phyloP scores from a whole-genome alignment of 139 green algal genomes.

The Parachlorella kessleri region DNA sequence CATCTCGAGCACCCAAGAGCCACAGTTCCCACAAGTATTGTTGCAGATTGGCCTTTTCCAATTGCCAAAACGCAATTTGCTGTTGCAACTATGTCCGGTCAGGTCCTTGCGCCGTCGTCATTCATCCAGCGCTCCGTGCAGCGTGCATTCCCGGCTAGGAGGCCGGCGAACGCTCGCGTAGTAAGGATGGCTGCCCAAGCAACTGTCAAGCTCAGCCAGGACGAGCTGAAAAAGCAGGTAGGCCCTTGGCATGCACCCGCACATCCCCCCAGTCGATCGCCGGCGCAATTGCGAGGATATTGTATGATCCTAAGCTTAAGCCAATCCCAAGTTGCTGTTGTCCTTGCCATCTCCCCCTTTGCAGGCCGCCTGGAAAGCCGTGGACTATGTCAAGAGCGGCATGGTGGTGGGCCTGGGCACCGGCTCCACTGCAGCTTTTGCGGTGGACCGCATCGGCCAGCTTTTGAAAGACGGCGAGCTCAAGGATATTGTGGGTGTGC shows the following conservation, averaged over 20 bases:
- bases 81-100: neutral
- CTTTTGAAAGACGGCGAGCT: conserved; percentile 88
- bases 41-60: no score
- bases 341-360: neutral
- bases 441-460: conserved; percentile 95
- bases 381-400: conserved; percentile 97
- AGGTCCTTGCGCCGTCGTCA: neutral
- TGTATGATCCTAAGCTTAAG: no score
- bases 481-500: conserved; percentile 96
- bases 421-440: conserved; percentile 98
- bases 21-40: no score
- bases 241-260: neutral
- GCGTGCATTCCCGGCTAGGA: conserved; percentile 17
- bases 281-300: no score
- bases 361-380: conserved; percentile 92
- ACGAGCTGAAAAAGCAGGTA: conserved; percentile 92
- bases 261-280: no score
- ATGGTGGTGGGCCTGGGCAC: conserved; percentile 98
- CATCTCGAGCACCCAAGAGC: no score
- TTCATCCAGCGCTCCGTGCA: conserved; percentile 4
- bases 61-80: no score
- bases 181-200: neutral
- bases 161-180: neutral
- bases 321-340: no score
- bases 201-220: conserved; percentile 62